Evolutionary conservation across 768 basidiomycete genomes (phyloP), one percentile per base, ranked within the genome.

Genomic region (Sporobolomyces phaffii): DNA sequence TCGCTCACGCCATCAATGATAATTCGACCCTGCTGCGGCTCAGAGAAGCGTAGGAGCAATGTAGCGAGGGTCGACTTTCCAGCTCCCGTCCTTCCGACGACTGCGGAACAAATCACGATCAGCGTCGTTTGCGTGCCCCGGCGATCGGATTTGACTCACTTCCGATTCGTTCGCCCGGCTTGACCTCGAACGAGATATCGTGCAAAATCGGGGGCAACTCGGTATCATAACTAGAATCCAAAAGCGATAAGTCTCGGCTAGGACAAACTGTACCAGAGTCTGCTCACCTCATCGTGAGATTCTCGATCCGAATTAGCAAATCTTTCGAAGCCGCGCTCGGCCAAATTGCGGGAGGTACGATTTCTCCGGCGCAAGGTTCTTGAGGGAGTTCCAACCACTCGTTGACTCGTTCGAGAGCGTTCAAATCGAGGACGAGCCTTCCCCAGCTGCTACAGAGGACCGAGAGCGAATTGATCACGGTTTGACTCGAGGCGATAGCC

Each of bases 11-110:
- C 84, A 69, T 87, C 87, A 29, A 88, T 80, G 18, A 85, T 68
- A n/a, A 69, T 64, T 3, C 26, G 17, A 0, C 67, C 67, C n/a
- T 28, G 15, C 14, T 4, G 5, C 0, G 58, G 62, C 1, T 69
- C 62, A 2, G 40, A 29, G 40, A 69, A 69, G 15, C 67, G 57
- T 79, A 90, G 88, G 0, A 91, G 76, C 2, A 88, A 76, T 4
- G 78, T 68, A 18, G 24, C 41, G 43, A 36, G 52, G 33, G 48
- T 49, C 34, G 60, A 59, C 49, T 72, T 72, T 2, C 70, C 70
- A 3, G 54, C 70, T 83, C 82, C 91, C 6, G 91, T 93, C 84
- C 81, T 65, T 1, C 82, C 81, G 49, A 77, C 86, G 38, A 89
- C 81, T 14, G 85, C n/a, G n/a, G n/a, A n/a, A n/a, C n/a, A n/a